Percentiles rank a stretch among this genome's conserved stretches.
phyloP scores from a whole-genome alignment of 805 yeast species.

The Candida ponderosae region DNA sequence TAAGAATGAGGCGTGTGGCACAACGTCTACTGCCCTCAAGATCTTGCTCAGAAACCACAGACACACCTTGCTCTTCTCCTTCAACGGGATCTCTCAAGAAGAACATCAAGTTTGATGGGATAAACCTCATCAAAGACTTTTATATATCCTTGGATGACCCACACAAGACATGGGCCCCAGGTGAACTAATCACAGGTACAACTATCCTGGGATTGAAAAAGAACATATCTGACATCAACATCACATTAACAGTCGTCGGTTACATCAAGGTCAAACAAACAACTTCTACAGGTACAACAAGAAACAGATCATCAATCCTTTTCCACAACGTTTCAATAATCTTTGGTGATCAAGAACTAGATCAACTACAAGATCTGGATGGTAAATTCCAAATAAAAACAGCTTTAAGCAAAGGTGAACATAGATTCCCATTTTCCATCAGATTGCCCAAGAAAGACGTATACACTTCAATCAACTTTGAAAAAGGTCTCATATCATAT shows the following conservation, averaged over 20 bases:
- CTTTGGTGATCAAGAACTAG: conserved; percentile 40
- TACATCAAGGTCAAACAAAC: conserved; percentile 44
- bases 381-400: conserved; percentile 6
- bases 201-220: conserved; percentile 48
- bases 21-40: conserved; percentile 18
- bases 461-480: conserved; percentile 72
- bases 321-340: conserved; percentile 52
- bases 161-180: conserved; percentile 72
- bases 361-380: conserved; percentile 10
- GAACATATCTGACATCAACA: conserved; percentile 44
- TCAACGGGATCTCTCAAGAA: conserved; percentile 13
- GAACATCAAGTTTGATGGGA: conserved; percentile 15
- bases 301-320: conserved; percentile 43
- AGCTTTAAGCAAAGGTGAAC: conserved; percentile 76
- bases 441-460: conserved; percentile 69
- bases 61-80: no score
- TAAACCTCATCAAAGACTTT: conserved; percentile 48
- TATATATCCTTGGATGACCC: conserved; percentile 68
- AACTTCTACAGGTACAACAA: conserved; percentile 42
- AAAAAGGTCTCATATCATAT: conserved; percentile 76
- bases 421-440: conserved; percentile 79
- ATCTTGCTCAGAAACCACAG: conserved; percentile 1
- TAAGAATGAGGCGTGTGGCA: conserved; percentile 21
- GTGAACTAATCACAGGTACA: conserved; percentile 64
- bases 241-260: conserved; percentile 49